A percentile compares a stretch with the other conserved stretches of the same genome.
These are phyloP conservation scores for Penicillium paxilli DNA, from an alignment of 495 filamentous ascomycete species.

Conservation along the genomic window DNA sequence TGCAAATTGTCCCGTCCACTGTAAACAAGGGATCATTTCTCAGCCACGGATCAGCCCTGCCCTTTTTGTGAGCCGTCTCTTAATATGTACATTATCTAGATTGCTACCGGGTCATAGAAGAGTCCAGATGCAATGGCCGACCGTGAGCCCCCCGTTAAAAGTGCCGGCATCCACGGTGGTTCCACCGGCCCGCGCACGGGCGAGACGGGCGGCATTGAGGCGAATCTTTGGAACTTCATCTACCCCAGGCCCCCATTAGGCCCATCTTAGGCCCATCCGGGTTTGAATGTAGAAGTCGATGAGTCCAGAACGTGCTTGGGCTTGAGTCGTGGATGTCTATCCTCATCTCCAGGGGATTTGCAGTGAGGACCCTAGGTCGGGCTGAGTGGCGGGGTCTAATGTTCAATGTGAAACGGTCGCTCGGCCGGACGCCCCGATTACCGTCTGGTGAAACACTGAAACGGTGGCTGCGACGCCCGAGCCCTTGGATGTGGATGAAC, in stretches of 20 bases:
- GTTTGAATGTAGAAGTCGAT: not conserved
- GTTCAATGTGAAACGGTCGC: constrained; percentile 1
- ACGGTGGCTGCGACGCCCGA: constrained; percentile 5
- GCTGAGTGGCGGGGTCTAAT: not conserved
- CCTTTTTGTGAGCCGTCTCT: not conserved
- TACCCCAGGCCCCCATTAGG: not conserved
- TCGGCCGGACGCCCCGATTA: not conserved
- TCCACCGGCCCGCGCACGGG: constrained; percentile 1
- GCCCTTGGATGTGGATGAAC: constrained; percentile 1
- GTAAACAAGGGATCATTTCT: not conserved
- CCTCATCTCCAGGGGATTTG: not conserved
- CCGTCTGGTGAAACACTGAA: constrained; percentile 8
- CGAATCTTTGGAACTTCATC: constrained; percentile 6
- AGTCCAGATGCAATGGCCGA: not conserved
- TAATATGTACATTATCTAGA: not conserved
- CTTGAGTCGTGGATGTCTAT: not conserved
- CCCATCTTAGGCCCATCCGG: not conserved
- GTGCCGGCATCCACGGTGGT: not conserved
- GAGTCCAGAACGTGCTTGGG: not conserved
- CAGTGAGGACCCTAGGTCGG: not conserved
- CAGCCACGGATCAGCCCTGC: not conserved
- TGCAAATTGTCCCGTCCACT: not conserved
- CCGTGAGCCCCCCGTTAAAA: not conserved
- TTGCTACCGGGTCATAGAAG: not conserved
- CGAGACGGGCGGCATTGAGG: not conserved